Base-by-base conservation (phyloP, 768 basidiomycete genomes). In the Xanthoconium stramineum region DNA sequence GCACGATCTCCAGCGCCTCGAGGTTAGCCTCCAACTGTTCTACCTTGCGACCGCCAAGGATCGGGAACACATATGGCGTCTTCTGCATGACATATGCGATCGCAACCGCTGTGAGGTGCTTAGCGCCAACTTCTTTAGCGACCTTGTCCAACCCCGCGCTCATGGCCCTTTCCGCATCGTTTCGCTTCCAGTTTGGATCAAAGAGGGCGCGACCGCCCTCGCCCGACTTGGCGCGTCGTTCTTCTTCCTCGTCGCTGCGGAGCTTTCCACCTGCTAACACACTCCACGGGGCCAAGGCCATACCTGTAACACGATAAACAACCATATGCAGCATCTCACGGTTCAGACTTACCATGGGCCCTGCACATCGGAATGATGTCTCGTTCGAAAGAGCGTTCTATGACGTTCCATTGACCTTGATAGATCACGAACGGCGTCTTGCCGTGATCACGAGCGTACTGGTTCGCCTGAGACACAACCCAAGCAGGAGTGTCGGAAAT, bases 21-120 rank as follows among this genome's bases (percentile, higher is more conserved):
- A 80, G 53, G 57, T 78, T 80, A 42, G 71, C 73, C 19, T 65
- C 36, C 28, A 80, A 57, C 36, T 80, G 75, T 61, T 78, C 73
- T 38, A 77, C 61, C 59, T 80, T 81, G 55, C 77, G 70, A 5
- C 77, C 76, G 15, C 76, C 76, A 24, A 77, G 60, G 37, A 77
- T 67, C 0, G 76, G 77, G 64, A 79, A 78, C 11, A 78, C 76
- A 48, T 74, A 75, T 1, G 75, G 73, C 10, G 74, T 65, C 66
- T 80, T 80, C 30, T 77, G 76, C 68, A 80, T 70, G 33, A 80
- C 65, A 39, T 77, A 78, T 15, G 76, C 75, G 53, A 79, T 75
- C 5, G 76, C 78, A 8, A 79, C 76, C 17, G 65, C 52, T 0
- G 60, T 65, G 62, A 77, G 64, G 20, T 63, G 64, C 58, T 74